phyloP scores from a whole-genome alignment of 257 asterid genomes.

The Ocimum tenuiflorum region DNA sequence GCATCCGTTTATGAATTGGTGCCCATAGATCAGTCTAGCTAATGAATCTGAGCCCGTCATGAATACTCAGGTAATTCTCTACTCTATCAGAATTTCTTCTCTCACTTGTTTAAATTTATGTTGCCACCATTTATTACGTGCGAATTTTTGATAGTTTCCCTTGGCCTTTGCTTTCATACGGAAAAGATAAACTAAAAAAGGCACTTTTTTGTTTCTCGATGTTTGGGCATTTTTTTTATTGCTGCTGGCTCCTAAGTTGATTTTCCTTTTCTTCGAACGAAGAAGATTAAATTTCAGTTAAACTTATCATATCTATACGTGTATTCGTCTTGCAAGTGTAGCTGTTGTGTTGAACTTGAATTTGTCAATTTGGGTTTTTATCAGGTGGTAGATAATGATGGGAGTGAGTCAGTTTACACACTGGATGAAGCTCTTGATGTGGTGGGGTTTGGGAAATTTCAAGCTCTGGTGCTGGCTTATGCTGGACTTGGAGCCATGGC shows the following conservation, averaged over 20 bases:
- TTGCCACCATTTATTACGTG: not conserved
- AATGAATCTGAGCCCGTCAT: conserved; percentile 1
- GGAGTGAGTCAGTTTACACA: conserved; percentile 31
- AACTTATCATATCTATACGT: not conserved
- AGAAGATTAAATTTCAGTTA: not conserved
- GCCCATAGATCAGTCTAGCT: not conserved
- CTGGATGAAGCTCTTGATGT: conserved; percentile 59
- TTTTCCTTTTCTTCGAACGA: not conserved
- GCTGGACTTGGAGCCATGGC: conserved; percentile 76
- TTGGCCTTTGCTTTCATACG: not conserved
- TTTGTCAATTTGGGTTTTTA: not conserved
- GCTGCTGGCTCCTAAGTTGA: not conserved
- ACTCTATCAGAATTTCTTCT: not conserved
- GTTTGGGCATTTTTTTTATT: not conserved
- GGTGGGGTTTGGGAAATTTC: conserved; percentile 77
- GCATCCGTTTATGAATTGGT: not conserved
- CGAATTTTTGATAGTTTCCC: not conserved
- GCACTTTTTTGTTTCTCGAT: not conserved
- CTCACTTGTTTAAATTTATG: not conserved
- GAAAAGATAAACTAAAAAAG: not conserved
- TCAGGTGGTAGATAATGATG: conserved; percentile 25
- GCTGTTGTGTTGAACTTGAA: not conserved
- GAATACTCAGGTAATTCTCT: conserved; percentile 1
- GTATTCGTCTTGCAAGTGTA: not conserved
- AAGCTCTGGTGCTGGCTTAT: conserved; percentile 44